Base-by-base conservation (phyloP, 306 rosid species). In the Gynostemma pentaphyllum region DNA sequence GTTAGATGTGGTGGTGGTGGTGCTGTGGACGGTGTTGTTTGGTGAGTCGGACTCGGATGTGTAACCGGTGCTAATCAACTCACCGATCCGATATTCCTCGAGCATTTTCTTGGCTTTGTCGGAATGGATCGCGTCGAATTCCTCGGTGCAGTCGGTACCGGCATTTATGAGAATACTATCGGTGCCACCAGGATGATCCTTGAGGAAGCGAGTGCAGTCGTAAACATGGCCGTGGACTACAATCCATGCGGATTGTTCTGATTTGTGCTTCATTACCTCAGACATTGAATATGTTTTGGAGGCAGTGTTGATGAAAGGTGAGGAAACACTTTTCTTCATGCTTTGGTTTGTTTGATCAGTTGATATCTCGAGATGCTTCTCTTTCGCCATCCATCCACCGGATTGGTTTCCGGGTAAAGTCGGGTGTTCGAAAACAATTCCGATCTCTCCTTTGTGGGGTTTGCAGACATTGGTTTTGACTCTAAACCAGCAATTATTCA, bases 401-500 rank as follows among this genome's bases (percentile, higher is more conserved):
- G 92, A 64, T 64, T 84, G 84, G 67, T 80, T 89, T 12, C 94
- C 95, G 1, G 92, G 89, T 44, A 42, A 75, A 21, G 95, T 86
- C 1, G 97, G 97, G 57, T 89, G 97, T 73, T 87, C 90, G 10
- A 89, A 89, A 29, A 72, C 70, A 7, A 89, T 78, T 8, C 90
- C 89, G 9, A 89, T 87, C 71, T 82, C 95, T 1, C 89, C 86
- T 45, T 71, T 80, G 18, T 81, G 79, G 1, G 81, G 68, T 62
- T 67, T 88, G 85, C 87, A 82, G 66, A 84, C 68, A 22, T 81
- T 84, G 5, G 70, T 74, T 73, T 87, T 89, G 45, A 89, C 79
- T 1, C 82, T 79, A 68, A 89, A 89, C 97, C 97, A 89, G 55
- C 94, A 82, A 66, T 87, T 89, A 74, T 89, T 89, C 97, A 89